Evolutionary conservation across 805 yeast species (phyloP).

Genomic region (Saturnispora halmiae): DNA sequence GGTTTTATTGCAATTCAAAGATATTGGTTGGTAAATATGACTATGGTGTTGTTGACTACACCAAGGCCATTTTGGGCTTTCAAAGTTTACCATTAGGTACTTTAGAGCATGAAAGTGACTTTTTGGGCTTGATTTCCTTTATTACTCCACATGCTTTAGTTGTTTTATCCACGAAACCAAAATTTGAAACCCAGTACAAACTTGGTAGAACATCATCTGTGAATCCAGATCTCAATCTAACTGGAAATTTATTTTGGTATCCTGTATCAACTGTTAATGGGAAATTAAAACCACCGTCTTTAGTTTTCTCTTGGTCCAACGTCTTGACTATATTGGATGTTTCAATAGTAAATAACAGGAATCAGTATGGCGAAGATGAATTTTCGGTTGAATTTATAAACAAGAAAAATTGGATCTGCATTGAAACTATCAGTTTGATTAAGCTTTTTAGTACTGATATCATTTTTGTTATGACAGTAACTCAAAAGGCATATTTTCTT

Average conservation of each 20-base stretch:
- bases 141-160: slow-evolving; percentile 43
- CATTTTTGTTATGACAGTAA: slow-evolving; percentile 34
- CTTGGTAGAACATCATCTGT: slow-evolving; percentile 38
- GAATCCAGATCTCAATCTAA: slow-evolving; percentile 23
- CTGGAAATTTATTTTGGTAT: slow-evolving; percentile 54
- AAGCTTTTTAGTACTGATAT: slow-evolving; percentile 47
- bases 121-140: slow-evolving; percentile 50
- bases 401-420: slow-evolving; percentile 34
- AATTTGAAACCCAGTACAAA: slow-evolving; percentile 44
- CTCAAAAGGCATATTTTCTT: slow-evolving; percentile 37
- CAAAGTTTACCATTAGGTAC: slow-evolving; percentile 50
- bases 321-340: slow-evolving; percentile 39
- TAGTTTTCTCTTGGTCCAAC: slow-evolving; percentile 68
- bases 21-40: slow-evolving; percentile 45
- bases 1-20: slow-evolving; percentile 38
- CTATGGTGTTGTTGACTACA: slow-evolving; percentile 8
- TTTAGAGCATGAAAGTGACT: slow-evolving; percentile 42
- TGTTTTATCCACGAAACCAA: slow-evolving; percentile 47
- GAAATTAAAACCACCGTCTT: slow-evolving; percentile 28
- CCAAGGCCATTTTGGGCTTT: slow-evolving; percentile 31
- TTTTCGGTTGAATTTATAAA: slow-evolving; percentile 30
- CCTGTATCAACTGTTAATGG: slow-evolving; percentile 37
- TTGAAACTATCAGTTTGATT: slow-evolving; percentile 43
- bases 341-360: slow-evolving; percentile 25
- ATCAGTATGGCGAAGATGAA: slow-evolving; percentile 20